These are phyloP conservation scores for Fusarium sublunatum DNA, from an alignment of 2,329 filamentous ascomycete species.

Conservation along the genomic window DNA sequence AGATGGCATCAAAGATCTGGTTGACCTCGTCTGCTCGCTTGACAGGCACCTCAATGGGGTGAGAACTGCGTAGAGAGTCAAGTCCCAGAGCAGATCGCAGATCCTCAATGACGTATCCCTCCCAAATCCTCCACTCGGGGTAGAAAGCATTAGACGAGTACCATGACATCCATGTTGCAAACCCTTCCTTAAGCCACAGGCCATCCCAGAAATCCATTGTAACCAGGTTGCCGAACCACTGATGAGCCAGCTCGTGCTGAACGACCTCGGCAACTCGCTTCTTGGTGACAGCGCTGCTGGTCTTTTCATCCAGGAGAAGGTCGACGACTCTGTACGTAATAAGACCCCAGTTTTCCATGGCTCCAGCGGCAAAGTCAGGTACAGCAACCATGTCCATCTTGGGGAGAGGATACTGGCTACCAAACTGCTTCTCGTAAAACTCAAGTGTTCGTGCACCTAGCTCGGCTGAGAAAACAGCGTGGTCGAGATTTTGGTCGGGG, in stretches of 20 bases:
- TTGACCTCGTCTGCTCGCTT: conserved; percentile 97
- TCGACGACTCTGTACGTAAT: conserved; percentile 91
- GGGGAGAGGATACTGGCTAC: conserved; percentile 72
- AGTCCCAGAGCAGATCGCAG: conserved; percentile 87
- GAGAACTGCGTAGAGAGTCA: conserved; percentile 92
- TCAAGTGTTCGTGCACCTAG: conserved; percentile 89
- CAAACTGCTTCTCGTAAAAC: conserved; percentile 96
- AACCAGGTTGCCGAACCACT: conserved; percentile 98
- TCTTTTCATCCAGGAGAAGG: conserved; percentile 89
- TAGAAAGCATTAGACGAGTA: conserved; percentile 95
- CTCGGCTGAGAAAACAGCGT: conserved; percentile 89
- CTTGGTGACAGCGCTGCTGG: conserved; percentile 87
- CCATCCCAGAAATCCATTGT: conserved; percentile 99
- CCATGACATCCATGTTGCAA: conserved; percentile 67
- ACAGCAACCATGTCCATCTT: conserved; percentile 73
- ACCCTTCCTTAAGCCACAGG: conserved; percentile 94
- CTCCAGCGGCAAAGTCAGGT: conserved; percentile 93
- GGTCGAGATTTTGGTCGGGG: conserved; percentile 87
- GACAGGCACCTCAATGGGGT: conserved; percentile 95
- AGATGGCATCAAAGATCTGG: conserved; percentile 98
- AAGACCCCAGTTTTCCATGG: conserved; percentile 99
- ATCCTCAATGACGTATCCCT: conserved; percentile 93
- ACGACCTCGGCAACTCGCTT: conserved; percentile 95
- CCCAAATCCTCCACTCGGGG: conserved; percentile 98
- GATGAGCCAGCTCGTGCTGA: conserved; percentile 95